These are phyloP conservation scores for Skeletonema costatum DNA, from an alignment of 108 stramenopile species.

Conservation along the genomic window DNA sequence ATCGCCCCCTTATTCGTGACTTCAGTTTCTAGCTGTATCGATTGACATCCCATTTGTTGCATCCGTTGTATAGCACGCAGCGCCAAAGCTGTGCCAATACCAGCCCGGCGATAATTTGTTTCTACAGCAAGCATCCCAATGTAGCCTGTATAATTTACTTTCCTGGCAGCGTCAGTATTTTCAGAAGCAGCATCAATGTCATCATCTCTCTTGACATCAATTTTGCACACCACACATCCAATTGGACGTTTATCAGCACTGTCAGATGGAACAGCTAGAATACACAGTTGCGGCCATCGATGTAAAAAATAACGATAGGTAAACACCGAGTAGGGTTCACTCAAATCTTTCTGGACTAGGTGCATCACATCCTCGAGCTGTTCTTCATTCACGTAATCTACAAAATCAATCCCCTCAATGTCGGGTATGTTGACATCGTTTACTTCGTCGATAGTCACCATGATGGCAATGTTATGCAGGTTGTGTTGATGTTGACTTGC, in stretches of 20 bases:
- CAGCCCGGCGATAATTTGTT: constrained; percentile 67
- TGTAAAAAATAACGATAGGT: constrained; percentile 90
- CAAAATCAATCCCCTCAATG: constrained; percentile 71
- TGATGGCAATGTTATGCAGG: no score
- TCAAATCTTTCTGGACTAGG: constrained; percentile 78
- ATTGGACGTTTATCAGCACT: constrained; percentile 52
- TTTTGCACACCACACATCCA: constrained; percentile 90
- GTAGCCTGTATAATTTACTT: constrained; percentile 32
- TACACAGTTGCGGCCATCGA: constrained; percentile 83
- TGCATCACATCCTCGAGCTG: constrained; percentile 81
- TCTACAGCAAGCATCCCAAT: constrained; percentile 90
- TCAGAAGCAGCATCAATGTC: constrained; percentile 18
- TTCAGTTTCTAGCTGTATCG: constrained; percentile 78
- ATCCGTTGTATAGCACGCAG: constrained; percentile 68
- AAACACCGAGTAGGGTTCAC: constrained; percentile 90
- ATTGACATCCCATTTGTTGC: constrained; percentile 60
- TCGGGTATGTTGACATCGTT: constrained; percentile 1
- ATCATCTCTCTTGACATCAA: constrained; percentile 40
- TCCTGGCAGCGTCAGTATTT: neutral
- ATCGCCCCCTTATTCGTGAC: constrained; percentile 77
- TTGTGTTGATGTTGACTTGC: no score
- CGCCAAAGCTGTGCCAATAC: constrained; percentile 80
- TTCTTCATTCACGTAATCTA: constrained; percentile 77
- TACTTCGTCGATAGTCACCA: neutral
- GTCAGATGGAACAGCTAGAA: constrained; percentile 66